These are phyloP conservation scores for Wickerhamomyces sp. DNA, from an alignment of 1,139 yeast species.

Conservation along the genomic window DNA sequence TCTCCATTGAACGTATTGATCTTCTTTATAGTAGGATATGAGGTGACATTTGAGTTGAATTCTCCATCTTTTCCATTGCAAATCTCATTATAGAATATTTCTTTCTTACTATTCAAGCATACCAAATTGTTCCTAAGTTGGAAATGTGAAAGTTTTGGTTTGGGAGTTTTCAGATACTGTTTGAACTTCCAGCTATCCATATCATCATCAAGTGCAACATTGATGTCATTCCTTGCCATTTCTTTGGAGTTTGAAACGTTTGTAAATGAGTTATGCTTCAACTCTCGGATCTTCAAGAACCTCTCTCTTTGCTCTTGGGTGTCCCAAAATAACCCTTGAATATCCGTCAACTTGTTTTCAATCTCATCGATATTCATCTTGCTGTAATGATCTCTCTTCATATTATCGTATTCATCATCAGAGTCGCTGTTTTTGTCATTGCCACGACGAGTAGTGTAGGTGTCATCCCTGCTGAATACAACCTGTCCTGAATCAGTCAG, in stretches of 20 bases:
- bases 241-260: constrained; percentile 19
- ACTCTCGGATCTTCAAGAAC: constrained; percentile 17
- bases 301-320: constrained; percentile 13
- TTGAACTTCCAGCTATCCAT: constrained; percentile 38
- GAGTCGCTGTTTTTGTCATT: background rate
- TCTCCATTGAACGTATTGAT: constrained; percentile 29
- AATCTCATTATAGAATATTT: constrained; percentile 11
- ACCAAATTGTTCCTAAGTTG: constrained; percentile 48
- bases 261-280: constrained; percentile 20
- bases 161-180: constrained; percentile 39
- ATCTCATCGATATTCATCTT: too few species aligned
- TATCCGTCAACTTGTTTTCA: constrained; percentile 1
- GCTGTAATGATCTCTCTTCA: background rate
- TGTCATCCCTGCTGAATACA: background rate
- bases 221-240: constrained; percentile 10
- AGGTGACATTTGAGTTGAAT: constrained; percentile 29
- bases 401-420: background rate
- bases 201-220: constrained; percentile 7
- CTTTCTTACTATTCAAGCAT: constrained; percentile 1
- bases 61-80: constrained; percentile 22
- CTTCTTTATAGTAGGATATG: constrained; percentile 23
- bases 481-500: background rate
- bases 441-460: constrained; percentile 9
- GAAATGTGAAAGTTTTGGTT: constrained; percentile 50
- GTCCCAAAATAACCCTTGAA: constrained; percentile 26